These are phyloP conservation scores for Protomyces gravidus DNA, from an alignment of 1,139 yeast species.

Conservation along the genomic window DNA sequence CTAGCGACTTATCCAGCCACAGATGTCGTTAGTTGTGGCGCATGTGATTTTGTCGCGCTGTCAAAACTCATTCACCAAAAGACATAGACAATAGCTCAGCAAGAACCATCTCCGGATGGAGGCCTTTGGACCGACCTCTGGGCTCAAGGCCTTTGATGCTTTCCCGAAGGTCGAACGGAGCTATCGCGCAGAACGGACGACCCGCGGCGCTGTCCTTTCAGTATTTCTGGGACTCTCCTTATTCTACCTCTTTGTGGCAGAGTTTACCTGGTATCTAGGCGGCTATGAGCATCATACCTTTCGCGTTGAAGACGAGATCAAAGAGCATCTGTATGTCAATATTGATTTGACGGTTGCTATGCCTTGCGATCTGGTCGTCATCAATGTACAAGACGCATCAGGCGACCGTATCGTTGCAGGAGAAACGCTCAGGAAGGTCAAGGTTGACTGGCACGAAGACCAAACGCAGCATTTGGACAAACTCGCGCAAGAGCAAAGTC, in stretches of 20 bases:
- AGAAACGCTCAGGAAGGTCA: slow-evolving; percentile 55
- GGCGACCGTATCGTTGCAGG: slow-evolving; percentile 73
- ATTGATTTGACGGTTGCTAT: slow-evolving; percentile 74
- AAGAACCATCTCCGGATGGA: background rate
- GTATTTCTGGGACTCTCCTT: slow-evolving; percentile 36
- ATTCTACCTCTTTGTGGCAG: slow-evolving; percentile 74
- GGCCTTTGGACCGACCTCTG: slow-evolving; percentile 14
- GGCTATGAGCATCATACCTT: slow-evolving; percentile 79
- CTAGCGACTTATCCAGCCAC: no score
- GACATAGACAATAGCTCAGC: background rate
- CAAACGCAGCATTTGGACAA: slow-evolving; percentile 32
- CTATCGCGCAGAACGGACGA: slow-evolving; percentile 73
- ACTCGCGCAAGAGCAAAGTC: slow-evolving; percentile 28
- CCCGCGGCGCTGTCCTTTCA: slow-evolving; percentile 54
- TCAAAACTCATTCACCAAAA: background rate
- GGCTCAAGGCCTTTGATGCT: slow-evolving; percentile 63
- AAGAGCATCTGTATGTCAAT: slow-evolving; percentile 62
- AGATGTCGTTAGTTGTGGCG: background rate
- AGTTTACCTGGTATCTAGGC: slow-evolving; percentile 77
- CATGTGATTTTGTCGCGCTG: background rate
- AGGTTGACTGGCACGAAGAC: slow-evolving; percentile 32
- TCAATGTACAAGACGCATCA: slow-evolving; percentile 74
- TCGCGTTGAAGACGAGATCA: slow-evolving; percentile 53
- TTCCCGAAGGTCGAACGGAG: slow-evolving; percentile 82
- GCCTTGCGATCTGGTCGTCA: slow-evolving; percentile 73